Base-by-base conservation (phyloP, 2,329 filamentous ascomycete genomes). In the Talaromyces atroroseus region DNA sequence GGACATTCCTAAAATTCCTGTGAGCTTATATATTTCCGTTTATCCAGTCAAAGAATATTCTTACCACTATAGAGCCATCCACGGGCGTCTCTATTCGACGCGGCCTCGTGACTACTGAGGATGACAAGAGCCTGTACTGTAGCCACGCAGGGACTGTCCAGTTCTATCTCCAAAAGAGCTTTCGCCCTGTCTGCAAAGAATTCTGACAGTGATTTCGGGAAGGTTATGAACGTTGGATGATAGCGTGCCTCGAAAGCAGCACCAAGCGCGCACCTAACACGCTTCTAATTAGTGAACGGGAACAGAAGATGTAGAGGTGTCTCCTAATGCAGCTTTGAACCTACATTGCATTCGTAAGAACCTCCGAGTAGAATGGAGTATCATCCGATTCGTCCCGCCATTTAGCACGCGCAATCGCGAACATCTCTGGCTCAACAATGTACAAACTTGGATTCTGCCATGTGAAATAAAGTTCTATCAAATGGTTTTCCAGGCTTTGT, bases 401-500 rank as follows among this genome's bases (percentile, higher is more conserved):
- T 47, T 69, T 71, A 5, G 58, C 53, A 40, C 68, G 65, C 16
- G 67, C 72, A 34, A 59, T 65, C 62, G 70, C 66, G 50, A 67
- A 74, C 68, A 74, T 72, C 21, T 72, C 69, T 45, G 72, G 71
- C 53, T 79, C 75, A 2, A 79, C 74, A 1, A 77, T 70, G 47
- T 77, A 74, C 47, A 74, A 73, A 44, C 72, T 72, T 5, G 76
- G 69, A 48, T 79, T 77, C 60, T 79, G 75, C 76, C 77, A 79
- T 1, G 74, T 71, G 55, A 79, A 79, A 54, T 74, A 79, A 0
- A 78, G 67, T 34, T 73, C 68, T 5, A 76, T 66, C 1, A 79
- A 68, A 61, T 78, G 77, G 26, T 73, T 68, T 54, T 77, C 76
- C 5, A 78, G 60, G 3, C 65, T 68, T 20, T 68, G 66, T 32